These are phyloP conservation scores for Starmerella floris DNA, from an alignment of 805 yeast genomes.

Conservation along the genomic window DNA sequence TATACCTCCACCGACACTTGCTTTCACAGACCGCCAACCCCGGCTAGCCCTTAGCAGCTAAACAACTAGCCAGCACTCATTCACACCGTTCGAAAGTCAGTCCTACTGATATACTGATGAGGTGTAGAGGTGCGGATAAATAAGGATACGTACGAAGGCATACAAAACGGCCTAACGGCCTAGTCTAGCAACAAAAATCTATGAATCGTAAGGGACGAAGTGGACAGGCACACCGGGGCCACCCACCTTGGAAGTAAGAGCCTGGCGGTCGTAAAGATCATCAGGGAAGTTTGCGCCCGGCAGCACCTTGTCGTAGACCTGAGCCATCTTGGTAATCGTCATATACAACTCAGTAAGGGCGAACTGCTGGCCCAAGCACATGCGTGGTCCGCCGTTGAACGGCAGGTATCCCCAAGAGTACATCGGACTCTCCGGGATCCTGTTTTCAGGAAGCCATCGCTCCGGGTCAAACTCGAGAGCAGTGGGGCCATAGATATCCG, in stretches of 20 bases:
- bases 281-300: conserved; percentile 7
- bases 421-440: conserved; percentile 19
- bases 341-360: conserved; percentile 37
- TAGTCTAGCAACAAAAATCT: no score
- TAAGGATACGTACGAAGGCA: no score
- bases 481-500: conserved; percentile 32
- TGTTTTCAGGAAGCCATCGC: conserved; percentile 31
- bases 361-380: conserved; percentile 40
- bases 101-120: no score
- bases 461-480: conserved; percentile 34
- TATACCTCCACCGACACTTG: no score
- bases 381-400: conserved; percentile 40
- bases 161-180: no score
- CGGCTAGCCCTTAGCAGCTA: no score
- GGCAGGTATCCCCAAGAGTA: conserved; percentile 36
- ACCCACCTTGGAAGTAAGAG: conserved; percentile 10
- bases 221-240: conserved; percentile 10
- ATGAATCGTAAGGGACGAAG: not conserved
- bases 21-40: no score
- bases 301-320: conserved; percentile 21
- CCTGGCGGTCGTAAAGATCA: conserved; percentile 1
- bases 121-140: no score
- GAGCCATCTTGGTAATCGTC: conserved; percentile 31
- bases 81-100: no score
- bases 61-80: no score